Conservation (phyloP, 306 rosid species). For the Benincasa hispida region DNA sequence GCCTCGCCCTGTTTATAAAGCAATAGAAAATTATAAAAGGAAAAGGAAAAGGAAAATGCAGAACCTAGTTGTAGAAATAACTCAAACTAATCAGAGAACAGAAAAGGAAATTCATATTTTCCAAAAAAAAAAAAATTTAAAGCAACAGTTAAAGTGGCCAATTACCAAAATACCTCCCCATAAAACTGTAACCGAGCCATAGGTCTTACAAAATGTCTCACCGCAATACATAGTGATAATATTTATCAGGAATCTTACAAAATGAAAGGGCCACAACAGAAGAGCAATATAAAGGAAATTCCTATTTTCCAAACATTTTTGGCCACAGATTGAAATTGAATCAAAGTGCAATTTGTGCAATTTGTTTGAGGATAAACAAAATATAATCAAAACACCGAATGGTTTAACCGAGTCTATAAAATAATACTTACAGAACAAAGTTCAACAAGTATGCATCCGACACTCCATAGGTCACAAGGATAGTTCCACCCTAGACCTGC, state of each 20-base stretch:
- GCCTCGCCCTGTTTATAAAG: slow-evolving; percentile 52
- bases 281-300: not conserved
- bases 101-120: not conserved
- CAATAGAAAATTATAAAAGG: not conserved
- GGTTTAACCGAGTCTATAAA: not conserved
- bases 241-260: not conserved
- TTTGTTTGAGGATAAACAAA: not conserved
- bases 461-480: slow-evolving; percentile 83
- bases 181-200: not conserved
- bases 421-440: slow-evolving; percentile 67
- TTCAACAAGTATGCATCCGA: slow-evolving; percentile 83
- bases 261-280: not conserved
- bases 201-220: not conserved
- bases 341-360: not conserved
- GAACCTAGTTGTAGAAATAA: not conserved
- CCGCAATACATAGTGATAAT: too few relatives aligned
- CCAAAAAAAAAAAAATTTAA: not conserved
- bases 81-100: not conserved
- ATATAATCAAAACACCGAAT: not conserved
- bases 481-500: slow-evolving; percentile 85
- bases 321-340: not conserved
- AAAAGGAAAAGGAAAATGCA: not conserved
- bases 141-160: not conserved
- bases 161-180: not conserved
- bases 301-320: not conserved